These are phyloP conservation scores for Backusella luteola DNA, from an alignment of 192 early-diverging fungal species.

Conservation along the genomic window DNA sequence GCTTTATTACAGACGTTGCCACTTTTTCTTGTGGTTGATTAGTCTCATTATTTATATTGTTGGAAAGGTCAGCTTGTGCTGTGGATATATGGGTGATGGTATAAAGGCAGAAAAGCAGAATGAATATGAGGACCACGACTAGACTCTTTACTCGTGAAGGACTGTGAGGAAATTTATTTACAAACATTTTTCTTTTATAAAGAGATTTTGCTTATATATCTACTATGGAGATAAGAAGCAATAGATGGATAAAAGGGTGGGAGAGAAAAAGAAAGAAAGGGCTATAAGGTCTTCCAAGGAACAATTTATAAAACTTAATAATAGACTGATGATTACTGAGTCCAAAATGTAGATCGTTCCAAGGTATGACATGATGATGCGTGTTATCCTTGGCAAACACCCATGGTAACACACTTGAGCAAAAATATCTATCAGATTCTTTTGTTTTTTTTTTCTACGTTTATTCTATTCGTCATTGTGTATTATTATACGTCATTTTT, in stretches of 20 bases:
- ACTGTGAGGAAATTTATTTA: not conserved
- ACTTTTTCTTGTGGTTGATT: not conserved
- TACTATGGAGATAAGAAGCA: not conserved
- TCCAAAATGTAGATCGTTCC: constrained; percentile 1
- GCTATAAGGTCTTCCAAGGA: not conserved
- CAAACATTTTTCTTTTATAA: not conserved
- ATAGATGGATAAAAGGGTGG: not conserved
- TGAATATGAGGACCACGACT: not conserved
- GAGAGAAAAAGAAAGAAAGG: not conserved
- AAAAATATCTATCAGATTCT: not conserved
- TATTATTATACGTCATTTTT: not conserved
- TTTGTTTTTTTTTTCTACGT: not conserved
- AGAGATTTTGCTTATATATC: not conserved
- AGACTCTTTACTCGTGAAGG: not conserved
- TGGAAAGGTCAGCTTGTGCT: not conserved
- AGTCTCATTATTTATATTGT: not conserved
- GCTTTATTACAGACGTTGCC: not conserved
- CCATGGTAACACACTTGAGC: not conserved
- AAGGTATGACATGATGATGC: constrained; percentile 5
- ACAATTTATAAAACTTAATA: not conserved
- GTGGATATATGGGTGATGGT: not conserved
- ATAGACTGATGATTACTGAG: not conserved
- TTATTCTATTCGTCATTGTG: not conserved
- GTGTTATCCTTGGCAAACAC: constrained; percentile 1
- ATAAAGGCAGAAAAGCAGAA: not conserved